Base-by-base conservation (phyloP, 2,329 filamentous ascomycete species). In the Myriosclerotinia scirpicola region DNA sequence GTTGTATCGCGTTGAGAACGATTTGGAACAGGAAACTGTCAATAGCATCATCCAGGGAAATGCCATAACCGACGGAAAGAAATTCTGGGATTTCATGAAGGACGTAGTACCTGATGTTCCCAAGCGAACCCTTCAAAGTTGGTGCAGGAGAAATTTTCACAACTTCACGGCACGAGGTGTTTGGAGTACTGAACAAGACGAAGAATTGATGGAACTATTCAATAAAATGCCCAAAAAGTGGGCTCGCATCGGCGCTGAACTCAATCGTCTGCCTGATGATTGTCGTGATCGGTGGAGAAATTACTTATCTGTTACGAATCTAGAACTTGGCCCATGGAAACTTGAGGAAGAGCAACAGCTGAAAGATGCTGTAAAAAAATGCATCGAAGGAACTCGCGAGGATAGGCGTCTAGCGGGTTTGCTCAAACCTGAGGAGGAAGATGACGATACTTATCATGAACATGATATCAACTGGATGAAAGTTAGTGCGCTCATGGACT, bases 231-330 rank as follows among this genome's bases (percentile, higher is more conserved):
- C 71, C 1, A 81, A 80, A 20, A 84, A 86, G 67, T 93, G 89
- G 87, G 81, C 82, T 14, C 71, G 81, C 38, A 89, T 93, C 69
- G 85, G 82, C 0, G 79, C 81, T n/a, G 70, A 85, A 30, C 83
- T 91, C 69, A 87, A 87, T 69, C 86, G 90, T 7, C 83, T 87
- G 50, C 81, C 84, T 0, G 84, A 87, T 68, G 89, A 92, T 73
- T 82, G 88, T 63, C 84, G 89, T 61, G 89, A 92, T 75, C 86
- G 90, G 4, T 91, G 88, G 80, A 82, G 87, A 50, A 90, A 91
- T 72, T 87, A 89, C 72, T 78, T 90, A 30, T 87, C 85, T 64
- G 84, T 84, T 26, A 80, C 83, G 7, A 81, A 80, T 0, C 79
- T 70, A 59, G 81, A 81, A 42, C 83, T 80, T 53, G 83, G 84